A percentile compares a stretch with the other conserved stretches of the same genome.
Conservation (phyloP, 495 filamentous ascomycete genomes). For the Xylaria nigripes region DNA sequence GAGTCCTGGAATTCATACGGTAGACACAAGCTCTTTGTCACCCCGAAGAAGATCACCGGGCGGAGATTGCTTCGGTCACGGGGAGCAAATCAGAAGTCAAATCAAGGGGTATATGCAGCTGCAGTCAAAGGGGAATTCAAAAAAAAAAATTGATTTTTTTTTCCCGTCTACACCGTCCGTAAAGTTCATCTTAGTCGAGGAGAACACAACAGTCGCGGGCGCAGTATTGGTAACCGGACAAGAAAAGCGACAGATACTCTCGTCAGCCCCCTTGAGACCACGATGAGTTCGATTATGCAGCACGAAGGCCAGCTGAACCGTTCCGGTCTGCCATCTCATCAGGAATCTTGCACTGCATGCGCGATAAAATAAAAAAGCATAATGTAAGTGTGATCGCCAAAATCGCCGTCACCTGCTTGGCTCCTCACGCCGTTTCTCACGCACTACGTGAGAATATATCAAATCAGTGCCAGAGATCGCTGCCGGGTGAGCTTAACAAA, state of each 20-base stretch:
- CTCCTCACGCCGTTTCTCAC: conserved; percentile 1
- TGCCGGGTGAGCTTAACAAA: conserved; percentile 1
- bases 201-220: not conserved
- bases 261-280: not conserved
- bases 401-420: not conserved
- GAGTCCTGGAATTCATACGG: not conserved
- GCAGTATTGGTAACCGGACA: not conserved
- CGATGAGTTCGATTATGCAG: not conserved
- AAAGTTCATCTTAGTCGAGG: too few species aligned
- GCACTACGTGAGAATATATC: conserved; percentile 6
- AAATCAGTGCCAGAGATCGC: not conserved
- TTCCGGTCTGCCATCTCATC: not conserved
- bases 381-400: not conserved
- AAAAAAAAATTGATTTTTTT: not conserved
- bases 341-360: not conserved
- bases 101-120: not conserved
- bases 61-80: not conserved
- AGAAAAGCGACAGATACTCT: not conserved
- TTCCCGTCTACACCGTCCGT: not conserved
- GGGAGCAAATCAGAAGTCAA: not conserved
- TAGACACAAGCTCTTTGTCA: not conserved
- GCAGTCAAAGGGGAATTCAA: not conserved
- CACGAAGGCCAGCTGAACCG: not conserved
- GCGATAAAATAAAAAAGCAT: not conserved
- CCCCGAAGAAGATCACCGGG: not conserved